Percentiles rank a stretch among this genome's conserved stretches.
These are phyloP conservation scores for Oemleria cerasiformis DNA, from an alignment of 306 rosid species.

Conservation along the genomic window DNA sequence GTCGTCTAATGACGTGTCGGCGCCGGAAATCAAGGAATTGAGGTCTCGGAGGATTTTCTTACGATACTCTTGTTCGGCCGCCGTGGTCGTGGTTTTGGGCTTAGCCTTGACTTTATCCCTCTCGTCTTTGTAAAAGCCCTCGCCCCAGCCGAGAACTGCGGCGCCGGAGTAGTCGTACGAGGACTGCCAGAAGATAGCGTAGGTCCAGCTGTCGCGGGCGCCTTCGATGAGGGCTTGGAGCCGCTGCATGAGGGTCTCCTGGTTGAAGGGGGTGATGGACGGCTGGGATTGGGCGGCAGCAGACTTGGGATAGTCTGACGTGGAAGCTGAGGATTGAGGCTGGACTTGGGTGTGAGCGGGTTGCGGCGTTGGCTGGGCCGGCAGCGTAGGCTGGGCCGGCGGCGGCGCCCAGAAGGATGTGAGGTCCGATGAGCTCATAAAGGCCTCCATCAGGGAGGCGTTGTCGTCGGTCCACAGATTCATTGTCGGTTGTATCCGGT, in stretches of 20 bases:
- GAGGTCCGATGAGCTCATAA: constrained; percentile 75
- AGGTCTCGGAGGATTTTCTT: constrained; percentile 80
- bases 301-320: constrained; percentile 36
- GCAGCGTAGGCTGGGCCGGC: background rate
- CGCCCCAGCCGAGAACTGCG: constrained; percentile 87
- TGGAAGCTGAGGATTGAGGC: constrained; percentile 51
- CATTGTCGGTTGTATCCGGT: constrained; percentile 47
- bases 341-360: background rate
- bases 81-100: constrained; percentile 32
- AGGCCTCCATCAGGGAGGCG: constrained; percentile 86
- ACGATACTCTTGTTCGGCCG: constrained; percentile 72
- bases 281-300: constrained; percentile 23
- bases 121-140: constrained; percentile 89
- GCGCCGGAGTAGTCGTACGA: constrained; percentile 56
- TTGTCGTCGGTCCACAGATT: constrained; percentile 88
- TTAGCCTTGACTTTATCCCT: constrained; percentile 52
- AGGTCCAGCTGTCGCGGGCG: constrained; percentile 71
- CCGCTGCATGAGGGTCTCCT: constrained; percentile 84
- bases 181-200: constrained; percentile 95
- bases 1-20: constrained; percentile 44
- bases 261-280: constrained; percentile 45
- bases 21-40: constrained; percentile 76
- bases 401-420: constrained; percentile 57
- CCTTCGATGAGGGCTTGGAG: constrained; percentile 83
- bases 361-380: too few relatives aligned